phyloP scores from a whole-genome alignment of 345 rosid genomes.

The Syzygium aromaticum region DNA sequence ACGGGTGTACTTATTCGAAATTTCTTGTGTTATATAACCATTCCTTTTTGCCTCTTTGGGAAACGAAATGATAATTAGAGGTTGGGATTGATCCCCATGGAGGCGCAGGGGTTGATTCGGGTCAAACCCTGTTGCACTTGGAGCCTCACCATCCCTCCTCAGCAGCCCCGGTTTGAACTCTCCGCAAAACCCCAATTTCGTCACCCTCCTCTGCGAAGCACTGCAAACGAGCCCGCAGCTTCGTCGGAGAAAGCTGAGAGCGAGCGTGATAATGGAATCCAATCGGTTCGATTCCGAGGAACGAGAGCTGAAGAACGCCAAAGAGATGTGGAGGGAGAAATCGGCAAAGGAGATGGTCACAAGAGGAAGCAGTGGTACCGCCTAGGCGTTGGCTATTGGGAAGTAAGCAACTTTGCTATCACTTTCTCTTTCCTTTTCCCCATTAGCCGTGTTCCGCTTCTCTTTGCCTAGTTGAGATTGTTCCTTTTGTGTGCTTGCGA shows the following conservation, averaged over 20 bases:
- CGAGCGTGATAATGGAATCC: constrained; percentile 35
- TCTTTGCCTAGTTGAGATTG: background rate
- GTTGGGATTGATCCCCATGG: too few relatives aligned
- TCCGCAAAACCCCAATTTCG: too few relatives aligned
- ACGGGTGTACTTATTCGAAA: too few relatives aligned
- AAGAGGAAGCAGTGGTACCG: constrained; percentile 74
- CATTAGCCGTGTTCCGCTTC: background rate
- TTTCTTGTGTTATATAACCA: too few relatives aligned
- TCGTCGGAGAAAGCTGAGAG: background rate
- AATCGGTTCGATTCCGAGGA: constrained; percentile 68
- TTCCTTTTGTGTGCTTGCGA: background rate
- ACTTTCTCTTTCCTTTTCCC: background rate
- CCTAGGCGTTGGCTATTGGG: constrained; percentile 86
- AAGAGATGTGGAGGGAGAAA: constrained; percentile 78
- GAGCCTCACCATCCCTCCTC: too few relatives aligned
- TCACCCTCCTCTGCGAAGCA: background rate
- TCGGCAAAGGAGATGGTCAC: constrained; percentile 44
- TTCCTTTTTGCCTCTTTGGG: too few relatives aligned
- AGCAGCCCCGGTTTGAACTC: too few relatives aligned
- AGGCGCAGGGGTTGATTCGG: too few relatives aligned
- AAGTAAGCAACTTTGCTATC: constrained; percentile 33
- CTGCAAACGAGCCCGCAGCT: background rate
- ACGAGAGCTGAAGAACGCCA: constrained; percentile 45
- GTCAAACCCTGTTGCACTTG: too few relatives aligned
- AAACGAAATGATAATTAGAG: too few relatives aligned